Evolutionary conservation across 1,139 yeast genomes (phyloP).

Genomic region (Candida sanyaensis): DNA sequence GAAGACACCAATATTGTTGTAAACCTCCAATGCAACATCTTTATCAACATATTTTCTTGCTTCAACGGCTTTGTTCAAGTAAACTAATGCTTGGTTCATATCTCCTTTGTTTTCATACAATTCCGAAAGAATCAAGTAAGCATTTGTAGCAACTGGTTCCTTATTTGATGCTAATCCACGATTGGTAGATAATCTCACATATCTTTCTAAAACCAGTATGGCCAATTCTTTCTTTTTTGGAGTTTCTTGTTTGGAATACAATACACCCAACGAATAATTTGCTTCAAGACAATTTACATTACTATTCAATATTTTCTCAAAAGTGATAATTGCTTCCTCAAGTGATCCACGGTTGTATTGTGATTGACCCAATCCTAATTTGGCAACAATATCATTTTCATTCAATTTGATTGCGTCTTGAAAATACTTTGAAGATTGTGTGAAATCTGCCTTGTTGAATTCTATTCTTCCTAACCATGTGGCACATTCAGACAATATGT

Average conservation of each 20-base stretch:
- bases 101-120: constrained; percentile 64
- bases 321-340: constrained; percentile 84
- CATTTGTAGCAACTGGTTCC: constrained; percentile 70
- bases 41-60: constrained; percentile 42
- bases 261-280: constrained; percentile 70
- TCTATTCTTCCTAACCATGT: constrained; percentile 86
- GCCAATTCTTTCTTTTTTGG: constrained; percentile 50
- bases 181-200: constrained; percentile 60
- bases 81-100: constrained; percentile 57
- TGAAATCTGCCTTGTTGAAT: constrained; percentile 59
- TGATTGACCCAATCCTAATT: constrained; percentile 84
- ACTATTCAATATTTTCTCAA: constrained; percentile 70
- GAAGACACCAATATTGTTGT: constrained; percentile 86
- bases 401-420: constrained; percentile 69
- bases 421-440: constrained; percentile 70
- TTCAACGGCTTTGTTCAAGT: constrained; percentile 60
- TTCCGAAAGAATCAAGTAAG: constrained; percentile 65
- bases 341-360: constrained; percentile 71
- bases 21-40: constrained; percentile 64
- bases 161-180: constrained; percentile 42
- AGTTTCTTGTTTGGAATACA: constrained; percentile 57
- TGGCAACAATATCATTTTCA: constrained; percentile 65
- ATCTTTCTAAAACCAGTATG: constrained; percentile 68
- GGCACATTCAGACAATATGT: constrained; percentile 69
- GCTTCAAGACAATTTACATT: constrained; percentile 77